Base-by-base conservation (phyloP, 1,139 yeast species). In the Protomyces arabidopsidicola region DNA sequence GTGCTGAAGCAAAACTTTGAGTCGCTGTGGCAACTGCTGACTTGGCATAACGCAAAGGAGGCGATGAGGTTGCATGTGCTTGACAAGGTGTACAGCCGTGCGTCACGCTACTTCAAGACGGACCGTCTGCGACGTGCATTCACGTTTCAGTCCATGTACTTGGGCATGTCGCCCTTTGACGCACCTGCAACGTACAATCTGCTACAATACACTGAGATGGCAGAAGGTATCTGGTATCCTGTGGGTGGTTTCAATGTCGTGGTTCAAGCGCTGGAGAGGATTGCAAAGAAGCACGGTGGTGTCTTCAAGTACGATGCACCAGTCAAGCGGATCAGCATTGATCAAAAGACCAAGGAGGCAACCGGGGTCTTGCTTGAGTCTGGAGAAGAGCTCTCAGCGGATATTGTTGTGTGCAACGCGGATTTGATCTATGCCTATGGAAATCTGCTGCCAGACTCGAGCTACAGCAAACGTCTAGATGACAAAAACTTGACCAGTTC, bases 151-250 rank as follows among this genome's bases (percentile, higher is more conserved):
- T 55, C 64, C 56, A 61, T 61, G 64, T 61, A 61, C 27, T 27
- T 61, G 36, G 64, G 64, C 39, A 61, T 61, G 64, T 55, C 61
- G 1, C 64, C 64, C 1, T 61, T 61, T 34, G 64, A 61, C 34
- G 64, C 64, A 10, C 64, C 64, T 10, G 64, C 64, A 42, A 61
- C 64, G 53, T 61, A 61, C 48, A 61, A 61, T 27, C 55, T 61
- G 16, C 53, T 61, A 5, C 64, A 61, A 36, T 61, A 61, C 45
- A 55, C 64, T 6, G 64, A 61, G 53, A 18, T 61, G 55, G 64
- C 60, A 18, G 60, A 61, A 36, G 64, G 64, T 2, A 61, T 61
- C 52, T 61, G 55, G 58, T 61, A 61, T 22, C 64, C 64, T 24
- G 60, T 61, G 8, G 64, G 64, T 3, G 64, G 64, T 10, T 61